A percentile compares a stretch with the other conserved stretches of the same genome.
phyloP scores from a whole-genome alignment of 176 grass and related monocot species.

The Pontederia crassipes region DNA sequence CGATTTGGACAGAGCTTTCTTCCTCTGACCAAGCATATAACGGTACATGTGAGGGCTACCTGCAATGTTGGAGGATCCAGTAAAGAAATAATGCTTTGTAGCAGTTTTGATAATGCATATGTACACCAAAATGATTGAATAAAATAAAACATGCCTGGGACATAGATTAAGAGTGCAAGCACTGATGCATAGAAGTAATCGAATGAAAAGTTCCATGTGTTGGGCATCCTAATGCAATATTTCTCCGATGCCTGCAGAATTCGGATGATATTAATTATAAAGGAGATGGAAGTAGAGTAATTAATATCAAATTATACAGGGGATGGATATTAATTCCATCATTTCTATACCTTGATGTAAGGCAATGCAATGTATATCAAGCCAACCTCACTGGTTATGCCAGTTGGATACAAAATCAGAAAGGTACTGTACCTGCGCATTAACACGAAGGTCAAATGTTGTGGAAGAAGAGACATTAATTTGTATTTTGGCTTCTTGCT shows the following conservation, averaged over 20 bases:
- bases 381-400: slow-evolving; percentile 47
- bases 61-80: slow-evolving; percentile 1
- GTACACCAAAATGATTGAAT: slow-evolving; percentile 3
- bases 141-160: slow-evolving; percentile 16
- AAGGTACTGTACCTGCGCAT: slow-evolving; percentile 39
- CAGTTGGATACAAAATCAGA: slow-evolving; percentile 38
- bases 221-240: slow-evolving; percentile 29
- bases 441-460: background rate
- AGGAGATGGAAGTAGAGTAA: background rate
- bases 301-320: background rate
- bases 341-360: slow-evolving; percentile 33
- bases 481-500: too few relatives aligned
- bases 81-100: background rate
- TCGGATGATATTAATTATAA: background rate
- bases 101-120: background rate
- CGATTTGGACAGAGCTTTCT: slow-evolving; percentile 40
- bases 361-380: slow-evolving; percentile 39
- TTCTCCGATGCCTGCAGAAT: slow-evolving; percentile 22
- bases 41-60: slow-evolving; percentile 48
- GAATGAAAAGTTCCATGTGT: slow-evolving; percentile 22
- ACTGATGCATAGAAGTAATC: slow-evolving; percentile 19
- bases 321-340: background rate
- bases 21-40: slow-evolving; percentile 46
- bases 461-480: too few relatives aligned
- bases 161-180: slow-evolving; percentile 14